phyloP scores from a whole-genome alignment of 208 protist species.

The Crithidia sp. region DNA sequence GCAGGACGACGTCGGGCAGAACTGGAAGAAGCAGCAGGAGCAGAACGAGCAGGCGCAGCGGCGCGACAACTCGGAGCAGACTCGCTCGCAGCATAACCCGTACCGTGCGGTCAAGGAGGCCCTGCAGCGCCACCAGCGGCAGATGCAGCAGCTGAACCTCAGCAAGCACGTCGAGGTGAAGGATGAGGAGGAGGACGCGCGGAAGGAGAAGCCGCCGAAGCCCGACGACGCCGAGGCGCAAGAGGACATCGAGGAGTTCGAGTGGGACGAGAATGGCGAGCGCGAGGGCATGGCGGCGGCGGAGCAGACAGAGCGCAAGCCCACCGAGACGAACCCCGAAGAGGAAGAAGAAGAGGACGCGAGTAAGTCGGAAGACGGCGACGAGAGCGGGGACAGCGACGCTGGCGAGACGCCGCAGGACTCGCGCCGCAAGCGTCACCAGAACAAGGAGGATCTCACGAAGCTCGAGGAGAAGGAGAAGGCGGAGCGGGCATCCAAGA shows the following conservation, averaged over 20 bases:
- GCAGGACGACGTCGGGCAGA: conserved; percentile 82
- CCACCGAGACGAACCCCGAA: conserved; percentile 19
- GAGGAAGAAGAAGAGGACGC: conserved; percentile 30
- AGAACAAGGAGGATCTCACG: conserved; percentile 44
- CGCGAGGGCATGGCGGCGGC: conserved; percentile 45
- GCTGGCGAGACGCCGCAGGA: conserved; percentile 45
- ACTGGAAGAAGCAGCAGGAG: conserved; percentile 82
- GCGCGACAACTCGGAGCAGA: conserved; percentile 80
- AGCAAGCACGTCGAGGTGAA: conserved; percentile 78
- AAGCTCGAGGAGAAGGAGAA: conserved; percentile 52
- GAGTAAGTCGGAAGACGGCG: conserved; percentile 15
- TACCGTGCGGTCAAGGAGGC: conserved; percentile 90
- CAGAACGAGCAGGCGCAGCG: conserved; percentile 71
- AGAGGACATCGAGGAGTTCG: conserved; percentile 57
- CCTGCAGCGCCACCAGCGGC: conserved; percentile 78
- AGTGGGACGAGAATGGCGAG: conserved; percentile 75
- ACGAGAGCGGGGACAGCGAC: conserved; percentile 31
- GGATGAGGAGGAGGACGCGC: conserved; percentile 52
- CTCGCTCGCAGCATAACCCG: conserved; percentile 76
- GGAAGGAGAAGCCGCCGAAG: conserved; percentile 50
- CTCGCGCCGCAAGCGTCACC: conserved; percentile 37
- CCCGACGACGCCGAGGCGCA: conserved; percentile 35
- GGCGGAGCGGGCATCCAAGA: conserved; percentile 48
- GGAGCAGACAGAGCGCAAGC: conserved; percentile 44
- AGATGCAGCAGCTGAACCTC: conserved; percentile 84